phyloP scores from a whole-genome alignment of 2,329 filamentous ascomycete species.

The Fragosphaeria purpurea region DNA sequence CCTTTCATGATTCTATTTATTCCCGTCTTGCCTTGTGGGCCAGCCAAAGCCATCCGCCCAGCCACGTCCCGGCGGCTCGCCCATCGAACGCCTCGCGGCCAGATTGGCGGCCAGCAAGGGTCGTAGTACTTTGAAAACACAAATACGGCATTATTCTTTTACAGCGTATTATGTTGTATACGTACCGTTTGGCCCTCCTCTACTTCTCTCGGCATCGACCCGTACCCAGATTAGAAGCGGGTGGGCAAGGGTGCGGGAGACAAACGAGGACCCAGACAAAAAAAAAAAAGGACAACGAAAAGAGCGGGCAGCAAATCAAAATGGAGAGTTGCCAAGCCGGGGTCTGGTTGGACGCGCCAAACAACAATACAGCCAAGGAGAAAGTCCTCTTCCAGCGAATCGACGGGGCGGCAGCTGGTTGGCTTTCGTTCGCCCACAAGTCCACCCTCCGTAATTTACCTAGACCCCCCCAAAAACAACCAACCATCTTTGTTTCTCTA shows the following conservation, averaged over 20 bases:
- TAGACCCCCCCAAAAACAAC: too few species aligned
- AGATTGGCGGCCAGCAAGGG: constrained; percentile 2
- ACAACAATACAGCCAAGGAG: constrained; percentile 7
- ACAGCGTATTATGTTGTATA: too few species aligned
- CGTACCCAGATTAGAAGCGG: constrained; percentile 3
- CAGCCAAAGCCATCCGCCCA: too few species aligned
- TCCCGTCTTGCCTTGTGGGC: not conserved
- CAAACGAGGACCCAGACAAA: not conserved
- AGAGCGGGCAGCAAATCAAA: constrained; percentile 3
- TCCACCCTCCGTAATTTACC: too few species aligned
- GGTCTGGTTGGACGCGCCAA: constrained; percentile 10
- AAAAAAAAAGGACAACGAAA: not conserved
- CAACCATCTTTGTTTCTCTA: too few species aligned
- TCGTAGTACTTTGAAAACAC: not conserved
- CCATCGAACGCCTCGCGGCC: not conserved
- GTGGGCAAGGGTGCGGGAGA: not conserved
- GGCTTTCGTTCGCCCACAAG: too few species aligned
- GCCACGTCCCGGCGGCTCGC: constrained; percentile 6
- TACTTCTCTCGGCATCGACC: not conserved
- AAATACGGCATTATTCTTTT: too few species aligned
- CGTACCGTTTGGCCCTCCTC: too few species aligned
- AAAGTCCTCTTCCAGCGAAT: too few species aligned
- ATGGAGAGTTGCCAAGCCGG: not conserved
- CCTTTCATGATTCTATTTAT: not conserved
- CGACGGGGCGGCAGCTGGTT: too few species aligned